Percentiles rank a stretch among this genome's conserved stretches.
phyloP scores from a whole-genome alignment of 257 asterid genomes.

The Ballota nigra region DNA sequence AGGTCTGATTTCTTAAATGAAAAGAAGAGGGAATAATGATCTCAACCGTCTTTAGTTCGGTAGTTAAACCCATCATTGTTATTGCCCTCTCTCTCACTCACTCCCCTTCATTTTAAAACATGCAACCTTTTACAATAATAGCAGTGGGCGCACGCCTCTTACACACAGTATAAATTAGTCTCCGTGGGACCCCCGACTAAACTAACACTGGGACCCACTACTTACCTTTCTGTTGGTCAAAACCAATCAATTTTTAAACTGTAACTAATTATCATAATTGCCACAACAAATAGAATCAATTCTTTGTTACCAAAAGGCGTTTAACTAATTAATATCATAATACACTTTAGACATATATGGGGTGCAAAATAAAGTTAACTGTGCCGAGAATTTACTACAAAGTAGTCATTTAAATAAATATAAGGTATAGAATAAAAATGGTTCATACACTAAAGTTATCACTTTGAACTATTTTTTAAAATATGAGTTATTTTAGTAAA shows the following conservation, averaged over 20 bases:
- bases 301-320: background rate
- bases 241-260: slow-evolving; percentile 23
- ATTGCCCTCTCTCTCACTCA: background rate
- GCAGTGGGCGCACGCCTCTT: slow-evolving; percentile 25
- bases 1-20: background rate
- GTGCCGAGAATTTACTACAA: too few species aligned
- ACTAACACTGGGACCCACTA: background rate
- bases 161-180: slow-evolving; percentile 24
- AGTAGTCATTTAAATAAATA: background rate
- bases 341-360: background rate
- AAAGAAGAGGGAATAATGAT: background rate
- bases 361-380: background rate
- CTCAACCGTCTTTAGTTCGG: slow-evolving; percentile 26
- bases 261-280: slow-evolving; percentile 25
- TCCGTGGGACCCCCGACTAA: background rate
- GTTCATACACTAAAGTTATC: too few species aligned
- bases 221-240: slow-evolving; percentile 9
- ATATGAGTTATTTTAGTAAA: too few species aligned
- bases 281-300: slow-evolving; percentile 12
- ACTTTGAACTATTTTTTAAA: too few species aligned
- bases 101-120: background rate
- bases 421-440: too few species aligned
- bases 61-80: slow-evolving; percentile 32
- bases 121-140: slow-evolving; percentile 16
- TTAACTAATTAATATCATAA: too few species aligned